Percentiles rank a stretch among this genome's conserved stretches.
Evolutionary conservation across 2,329 filamentous ascomycete genomes (phyloP).

Genomic region (Septoria petroselini): DNA sequence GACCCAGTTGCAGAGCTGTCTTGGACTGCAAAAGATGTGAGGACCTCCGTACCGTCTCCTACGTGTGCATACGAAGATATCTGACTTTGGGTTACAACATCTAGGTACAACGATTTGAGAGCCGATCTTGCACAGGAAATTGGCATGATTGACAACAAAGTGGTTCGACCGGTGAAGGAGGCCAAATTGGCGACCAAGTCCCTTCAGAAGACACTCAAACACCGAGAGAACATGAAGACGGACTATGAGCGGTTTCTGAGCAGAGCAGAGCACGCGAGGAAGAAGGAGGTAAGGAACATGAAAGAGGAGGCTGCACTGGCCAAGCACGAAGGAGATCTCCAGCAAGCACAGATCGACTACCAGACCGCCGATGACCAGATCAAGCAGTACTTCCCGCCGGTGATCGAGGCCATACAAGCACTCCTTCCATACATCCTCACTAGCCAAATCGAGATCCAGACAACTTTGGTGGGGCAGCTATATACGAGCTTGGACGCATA

Average conservation of each 20-base stretch:
- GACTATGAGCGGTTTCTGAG: conserved; percentile 78
- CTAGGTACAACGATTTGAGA: conserved; percentile 70
- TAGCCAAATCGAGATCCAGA: conserved; percentile 71
- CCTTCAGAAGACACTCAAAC: conserved; percentile 79
- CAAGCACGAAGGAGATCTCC: conserved; percentile 69
- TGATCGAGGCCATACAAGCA: conserved; percentile 68
- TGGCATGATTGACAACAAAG: conserved; percentile 63
- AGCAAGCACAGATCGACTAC: conserved; percentile 65
- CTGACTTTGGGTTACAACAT: no score
- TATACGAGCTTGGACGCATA: conserved; percentile 75
- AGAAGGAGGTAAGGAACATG: conserved; percentile 66
- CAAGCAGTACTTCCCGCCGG: conserved; percentile 65
- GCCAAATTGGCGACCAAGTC: conserved; percentile 67
- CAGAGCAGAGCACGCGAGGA: conserved; percentile 64
- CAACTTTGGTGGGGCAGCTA: conserved; percentile 70
- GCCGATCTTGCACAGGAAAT: conserved; percentile 70
- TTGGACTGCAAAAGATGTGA: conserved; percentile 61
- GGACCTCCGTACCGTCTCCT: no score
- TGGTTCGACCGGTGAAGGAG: conserved; percentile 67
- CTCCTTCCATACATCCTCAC: conserved; percentile 70
- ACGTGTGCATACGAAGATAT: no score
- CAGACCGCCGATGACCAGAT: conserved; percentile 71
- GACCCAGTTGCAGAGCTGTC: conserved; percentile 61
- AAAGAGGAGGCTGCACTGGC: conserved; percentile 69
- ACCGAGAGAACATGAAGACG: conserved; percentile 74